These are phyloP conservation scores for Lipomyces spencermartinsiae DNA, from an alignment of 805 yeast species.

Conservation along the genomic window DNA sequence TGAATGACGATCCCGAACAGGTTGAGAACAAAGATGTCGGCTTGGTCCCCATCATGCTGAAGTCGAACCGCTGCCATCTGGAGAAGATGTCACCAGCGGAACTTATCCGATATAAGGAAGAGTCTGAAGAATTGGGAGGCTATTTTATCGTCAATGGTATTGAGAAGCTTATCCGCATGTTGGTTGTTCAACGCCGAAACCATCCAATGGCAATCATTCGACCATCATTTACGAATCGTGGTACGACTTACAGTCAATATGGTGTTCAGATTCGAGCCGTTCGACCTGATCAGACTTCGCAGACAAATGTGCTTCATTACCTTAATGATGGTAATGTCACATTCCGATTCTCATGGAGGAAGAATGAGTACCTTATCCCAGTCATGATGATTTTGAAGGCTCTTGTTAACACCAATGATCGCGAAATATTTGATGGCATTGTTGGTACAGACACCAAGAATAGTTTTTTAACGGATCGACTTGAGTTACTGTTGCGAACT, in stretches of 20 bases:
- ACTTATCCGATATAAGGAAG: slow-evolving; percentile 80
- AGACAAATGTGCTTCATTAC: slow-evolving; percentile 96
- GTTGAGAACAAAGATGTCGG: slow-evolving; percentile 89
- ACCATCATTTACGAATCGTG: slow-evolving; percentile 93
- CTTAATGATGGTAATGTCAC: slow-evolving; percentile 95
- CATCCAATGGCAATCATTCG: slow-evolving; percentile 98
- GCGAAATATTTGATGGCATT: slow-evolving; percentile 95
- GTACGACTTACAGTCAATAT: slow-evolving; percentile 81
- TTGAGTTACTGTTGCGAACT: slow-evolving; percentile 87
- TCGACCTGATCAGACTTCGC: slow-evolving; percentile 96
- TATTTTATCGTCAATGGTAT: slow-evolving; percentile 96
- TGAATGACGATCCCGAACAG: slow-evolving; percentile 85
- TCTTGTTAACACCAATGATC: slow-evolving; percentile 84
- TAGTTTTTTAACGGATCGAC: slow-evolving; percentile 96
- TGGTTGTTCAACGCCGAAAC: slow-evolving; percentile 96
- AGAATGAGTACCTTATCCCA: slow-evolving; percentile 93
- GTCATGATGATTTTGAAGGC: slow-evolving; percentile 93
- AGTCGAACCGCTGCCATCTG: slow-evolving; percentile 89
- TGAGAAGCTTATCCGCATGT: slow-evolving; percentile 94
- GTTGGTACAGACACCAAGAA: slow-evolving; percentile 86
- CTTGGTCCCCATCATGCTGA: slow-evolving; percentile 86
- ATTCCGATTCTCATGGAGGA: slow-evolving; percentile 95
- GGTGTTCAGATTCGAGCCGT: slow-evolving; percentile 96
- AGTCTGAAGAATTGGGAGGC: slow-evolving; percentile 95
- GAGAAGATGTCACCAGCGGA: slow-evolving; percentile 82